Conservation (phyloP, 1,139 yeast genomes). For the Candida anutae region DNA sequence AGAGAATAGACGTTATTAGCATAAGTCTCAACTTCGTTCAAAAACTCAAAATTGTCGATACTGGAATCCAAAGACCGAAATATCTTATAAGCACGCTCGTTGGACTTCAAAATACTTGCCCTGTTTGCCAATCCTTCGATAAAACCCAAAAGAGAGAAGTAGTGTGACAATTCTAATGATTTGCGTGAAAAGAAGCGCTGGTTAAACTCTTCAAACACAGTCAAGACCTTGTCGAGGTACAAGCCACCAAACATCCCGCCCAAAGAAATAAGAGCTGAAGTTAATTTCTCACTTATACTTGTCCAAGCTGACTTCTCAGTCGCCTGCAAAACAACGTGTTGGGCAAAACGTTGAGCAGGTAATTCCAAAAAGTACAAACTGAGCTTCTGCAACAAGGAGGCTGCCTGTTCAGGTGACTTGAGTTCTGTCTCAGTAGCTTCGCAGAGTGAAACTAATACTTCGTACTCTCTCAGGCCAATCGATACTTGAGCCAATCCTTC, state of each 20-base stretch:
- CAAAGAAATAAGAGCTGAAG: constrained; percentile 30
- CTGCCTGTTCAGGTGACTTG: constrained; percentile 40
- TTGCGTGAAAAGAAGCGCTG: constrained; percentile 15
- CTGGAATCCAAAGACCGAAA: constrained; percentile 29
- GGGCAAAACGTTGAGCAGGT: constrained; percentile 40
- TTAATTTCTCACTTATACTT: constrained; percentile 25
- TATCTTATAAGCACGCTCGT: constrained; percentile 21
- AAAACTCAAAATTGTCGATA: constrained; percentile 34
- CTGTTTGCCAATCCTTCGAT: constrained; percentile 33
- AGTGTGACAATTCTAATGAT: constrained; percentile 25
- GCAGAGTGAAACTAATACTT: constrained; percentile 62
- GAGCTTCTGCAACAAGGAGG: constrained; percentile 44
- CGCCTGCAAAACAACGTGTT: constrained; percentile 13
- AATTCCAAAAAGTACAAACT: constrained; percentile 52
- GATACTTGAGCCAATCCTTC: constrained; percentile 24
- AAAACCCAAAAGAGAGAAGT: constrained; percentile 40
- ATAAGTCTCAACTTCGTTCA: constrained; percentile 30
- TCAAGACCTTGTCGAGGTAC: constrained; percentile 20
- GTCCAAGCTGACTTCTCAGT: constrained; percentile 33
- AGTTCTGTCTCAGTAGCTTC: constrained; percentile 39
- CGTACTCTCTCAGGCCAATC: constrained; percentile 53
- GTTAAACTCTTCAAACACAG: constrained; percentile 23
- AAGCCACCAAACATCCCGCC: constrained; percentile 22
- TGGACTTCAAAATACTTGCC: constrained; percentile 24
- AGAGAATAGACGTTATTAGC: constrained; percentile 19